Percentiles rank a stretch among this genome's conserved stretches.
phyloP scores from a whole-genome alignment of 306 rosid genomes.

The Cucurbita maxima region DNA sequence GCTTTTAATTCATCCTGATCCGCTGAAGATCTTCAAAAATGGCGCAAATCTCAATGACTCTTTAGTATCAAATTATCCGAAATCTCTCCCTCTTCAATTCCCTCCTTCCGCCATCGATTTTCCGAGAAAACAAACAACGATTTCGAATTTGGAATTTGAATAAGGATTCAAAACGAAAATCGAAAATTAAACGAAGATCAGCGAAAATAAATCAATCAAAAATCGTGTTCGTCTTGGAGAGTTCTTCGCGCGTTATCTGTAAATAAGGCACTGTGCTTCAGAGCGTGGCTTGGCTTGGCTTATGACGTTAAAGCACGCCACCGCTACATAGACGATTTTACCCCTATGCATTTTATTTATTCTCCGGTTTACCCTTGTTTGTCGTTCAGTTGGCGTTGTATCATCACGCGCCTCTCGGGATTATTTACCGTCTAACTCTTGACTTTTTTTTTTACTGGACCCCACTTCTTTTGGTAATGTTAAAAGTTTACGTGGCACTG shows the following conservation, averaged over 20 bases:
- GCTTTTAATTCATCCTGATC: conserved; percentile 34
- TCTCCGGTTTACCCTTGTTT: neutral
- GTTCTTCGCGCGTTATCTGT: neutral
- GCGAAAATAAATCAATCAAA: conserved; percentile 7
- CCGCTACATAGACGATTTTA: conserved; percentile 19
- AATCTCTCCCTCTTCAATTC: neutral
- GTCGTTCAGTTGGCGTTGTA: neutral
- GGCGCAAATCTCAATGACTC: conserved; percentile 59
- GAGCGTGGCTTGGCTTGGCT: conserved; percentile 36
- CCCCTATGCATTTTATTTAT: neutral
- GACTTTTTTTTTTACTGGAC: neutral
- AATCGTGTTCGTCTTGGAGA: neutral
- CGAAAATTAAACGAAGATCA: neutral
- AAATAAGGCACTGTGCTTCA: conserved; percentile 50
- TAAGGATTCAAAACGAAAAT: neutral
- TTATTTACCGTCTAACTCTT: neutral
- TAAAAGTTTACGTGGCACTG: neutral
- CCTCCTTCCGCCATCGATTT: conserved; percentile 1
- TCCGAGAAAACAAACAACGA: neutral
- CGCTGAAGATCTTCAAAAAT: conserved; percentile 28
- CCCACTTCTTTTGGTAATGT: neutral
- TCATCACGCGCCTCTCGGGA: conserved; percentile 4
- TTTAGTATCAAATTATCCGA: neutral
- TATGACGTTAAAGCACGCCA: conserved; percentile 47
- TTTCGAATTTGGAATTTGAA: neutral